phyloP scores from a whole-genome alignment of 768 basidiomycete species.

The Russula ochroleuca region DNA sequence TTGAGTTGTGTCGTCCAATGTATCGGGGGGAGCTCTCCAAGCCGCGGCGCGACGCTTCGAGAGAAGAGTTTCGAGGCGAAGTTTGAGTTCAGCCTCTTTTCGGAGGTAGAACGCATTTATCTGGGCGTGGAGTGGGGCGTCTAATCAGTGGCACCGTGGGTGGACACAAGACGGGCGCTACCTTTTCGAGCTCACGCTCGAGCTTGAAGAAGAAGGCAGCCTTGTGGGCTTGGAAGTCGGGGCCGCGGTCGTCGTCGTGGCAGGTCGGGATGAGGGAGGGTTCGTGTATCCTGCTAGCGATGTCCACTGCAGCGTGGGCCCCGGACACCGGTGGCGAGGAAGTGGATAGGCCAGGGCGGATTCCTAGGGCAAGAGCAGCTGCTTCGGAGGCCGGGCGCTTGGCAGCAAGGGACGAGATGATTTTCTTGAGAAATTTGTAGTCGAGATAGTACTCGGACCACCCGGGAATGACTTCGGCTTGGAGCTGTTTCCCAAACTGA shows the following conservation, averaged over 20 bases:
- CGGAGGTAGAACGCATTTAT: slow-evolving; percentile 98
- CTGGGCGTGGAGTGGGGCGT: slow-evolving; percentile 39
- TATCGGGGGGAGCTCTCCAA: slow-evolving; percentile 64
- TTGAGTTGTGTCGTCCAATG: slow-evolving; percentile 51
- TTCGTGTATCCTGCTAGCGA: slow-evolving; percentile 37
- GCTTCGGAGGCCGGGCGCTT: slow-evolving; percentile 90
- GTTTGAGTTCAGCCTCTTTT: slow-evolving; percentile 91
- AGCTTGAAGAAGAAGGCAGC: slow-evolving; percentile 99
- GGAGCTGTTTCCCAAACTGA: slow-evolving; percentile 98
- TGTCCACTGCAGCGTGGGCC: slow-evolving; percentile 32
- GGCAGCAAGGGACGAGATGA: slow-evolving; percentile 90
- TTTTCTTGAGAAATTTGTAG: slow-evolving; percentile 98
- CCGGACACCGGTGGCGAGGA: slow-evolving; percentile 33
- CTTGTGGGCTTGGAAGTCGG: slow-evolving; percentile 90
- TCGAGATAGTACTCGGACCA: slow-evolving; percentile 96
- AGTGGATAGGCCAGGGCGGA: slow-evolving; percentile 60
- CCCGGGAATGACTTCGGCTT: slow-evolving; percentile 92
- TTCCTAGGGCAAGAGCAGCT: slow-evolving; percentile 76
- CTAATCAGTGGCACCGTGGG: slow-evolving; percentile 7
- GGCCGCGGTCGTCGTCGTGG: slow-evolving; percentile 68
- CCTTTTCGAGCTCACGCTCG: slow-evolving; percentile 96
- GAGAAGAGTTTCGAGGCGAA: slow-evolving; percentile 87
- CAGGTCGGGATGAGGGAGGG: slow-evolving; percentile 60
- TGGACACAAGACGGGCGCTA: slow-evolving; percentile 30
- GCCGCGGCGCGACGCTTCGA: slow-evolving; percentile 89